Evolutionary conservation across 2,329 filamentous ascomycete species (phyloP).

Genomic region (Colletotrichum eremochloae): DNA sequence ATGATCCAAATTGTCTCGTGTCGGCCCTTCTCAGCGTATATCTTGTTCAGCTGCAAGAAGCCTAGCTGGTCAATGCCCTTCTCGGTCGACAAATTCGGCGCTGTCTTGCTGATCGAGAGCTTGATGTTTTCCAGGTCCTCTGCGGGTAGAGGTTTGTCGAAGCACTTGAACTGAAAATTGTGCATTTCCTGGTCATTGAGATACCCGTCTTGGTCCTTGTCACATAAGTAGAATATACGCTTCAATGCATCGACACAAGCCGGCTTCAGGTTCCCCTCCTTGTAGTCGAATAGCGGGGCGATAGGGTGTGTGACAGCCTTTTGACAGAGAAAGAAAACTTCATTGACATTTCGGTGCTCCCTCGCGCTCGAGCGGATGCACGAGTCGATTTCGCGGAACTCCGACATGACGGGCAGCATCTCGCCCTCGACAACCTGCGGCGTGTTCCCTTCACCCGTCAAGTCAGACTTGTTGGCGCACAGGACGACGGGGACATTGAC

Average conservation of each 20-base stretch:
- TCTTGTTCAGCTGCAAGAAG: slow-evolving; percentile 92
- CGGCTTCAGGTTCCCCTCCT: slow-evolving; percentile 89
- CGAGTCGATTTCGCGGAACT: slow-evolving; percentile 98
- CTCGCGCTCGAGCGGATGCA: slow-evolving; percentile 95
- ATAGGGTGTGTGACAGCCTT: slow-evolving; percentile 98
- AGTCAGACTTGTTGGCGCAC: slow-evolving; percentile 97
- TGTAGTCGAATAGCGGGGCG: slow-evolving; percentile 95
- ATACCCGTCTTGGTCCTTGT: slow-evolving; percentile 95
- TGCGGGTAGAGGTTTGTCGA: slow-evolving; percentile 84
- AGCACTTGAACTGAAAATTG: slow-evolving; percentile 91
- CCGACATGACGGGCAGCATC: slow-evolving; percentile 97
- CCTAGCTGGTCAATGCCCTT: slow-evolving; percentile 85
- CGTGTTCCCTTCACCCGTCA: slow-evolving; percentile 79
- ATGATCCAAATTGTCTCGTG: slow-evolving; percentile 99
- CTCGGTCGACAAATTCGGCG: slow-evolving; percentile 72
- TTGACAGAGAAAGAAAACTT: slow-evolving; percentile 97
- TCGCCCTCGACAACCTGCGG: slow-evolving; percentile 94
- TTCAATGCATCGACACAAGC: slow-evolving; percentile 88
- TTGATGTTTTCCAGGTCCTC: slow-evolving; percentile 95
- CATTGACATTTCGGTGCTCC: slow-evolving; percentile 94
- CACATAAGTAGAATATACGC: slow-evolving; percentile 94
- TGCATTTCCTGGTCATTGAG: slow-evolving; percentile 92
- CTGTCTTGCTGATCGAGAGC: slow-evolving; percentile 79
- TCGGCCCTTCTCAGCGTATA: slow-evolving; percentile 96
- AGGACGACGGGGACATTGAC: slow-evolving; percentile 98